Percentiles rank a stretch among this genome's conserved stretches.
These are phyloP conservation scores for Trichoderma arundinaceum DNA, from an alignment of 2,329 filamentous ascomycete species.

Conservation along the genomic window DNA sequence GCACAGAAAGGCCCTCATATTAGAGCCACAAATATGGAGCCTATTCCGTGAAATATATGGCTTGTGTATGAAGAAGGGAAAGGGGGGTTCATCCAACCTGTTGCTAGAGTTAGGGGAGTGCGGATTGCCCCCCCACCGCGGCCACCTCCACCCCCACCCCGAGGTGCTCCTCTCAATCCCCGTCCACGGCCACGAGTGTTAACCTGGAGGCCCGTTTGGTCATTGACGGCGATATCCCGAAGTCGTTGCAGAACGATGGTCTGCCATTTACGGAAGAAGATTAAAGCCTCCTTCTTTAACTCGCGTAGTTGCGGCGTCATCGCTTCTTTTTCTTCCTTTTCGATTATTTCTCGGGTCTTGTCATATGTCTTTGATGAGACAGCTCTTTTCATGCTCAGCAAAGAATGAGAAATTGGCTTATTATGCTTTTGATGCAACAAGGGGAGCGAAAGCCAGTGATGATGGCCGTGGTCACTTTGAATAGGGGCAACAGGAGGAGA, in stretches of 20 bases:
- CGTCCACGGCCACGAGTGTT: conserved; percentile 46
- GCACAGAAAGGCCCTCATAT: neutral
- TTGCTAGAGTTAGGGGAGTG: conserved; percentile 42
- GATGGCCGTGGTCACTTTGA: conserved; percentile 38
- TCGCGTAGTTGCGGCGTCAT: conserved; percentile 61
- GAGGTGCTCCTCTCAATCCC: conserved; percentile 39
- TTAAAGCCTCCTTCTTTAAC: conserved; percentile 70
- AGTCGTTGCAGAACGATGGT: conserved; percentile 71
- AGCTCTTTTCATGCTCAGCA: conserved; percentile 17
- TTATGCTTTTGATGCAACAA: conserved; percentile 42
- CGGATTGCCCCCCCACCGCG: conserved; percentile 44
- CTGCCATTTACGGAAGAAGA: conserved; percentile 83
- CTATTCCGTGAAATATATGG: neutral
- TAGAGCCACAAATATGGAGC: neutral
- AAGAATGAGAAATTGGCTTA: conserved; percentile 23
- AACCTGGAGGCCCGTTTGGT: conserved; percentile 40
- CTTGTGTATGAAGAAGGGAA: neutral
- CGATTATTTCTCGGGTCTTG: conserved; percentile 40
- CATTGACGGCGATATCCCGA: conserved; percentile 66
- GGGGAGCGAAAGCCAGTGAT: conserved; percentile 47
- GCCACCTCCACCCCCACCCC: conserved; percentile 38
- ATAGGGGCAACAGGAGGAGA: conserved; percentile 47
- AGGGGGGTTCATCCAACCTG: conserved; percentile 42
- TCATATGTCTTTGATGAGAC: conserved; percentile 36
- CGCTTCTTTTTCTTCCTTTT: conserved; percentile 43